Conservation (phyloP, 352 stramenopile species). For the Peronospora belbahrii region DNA sequence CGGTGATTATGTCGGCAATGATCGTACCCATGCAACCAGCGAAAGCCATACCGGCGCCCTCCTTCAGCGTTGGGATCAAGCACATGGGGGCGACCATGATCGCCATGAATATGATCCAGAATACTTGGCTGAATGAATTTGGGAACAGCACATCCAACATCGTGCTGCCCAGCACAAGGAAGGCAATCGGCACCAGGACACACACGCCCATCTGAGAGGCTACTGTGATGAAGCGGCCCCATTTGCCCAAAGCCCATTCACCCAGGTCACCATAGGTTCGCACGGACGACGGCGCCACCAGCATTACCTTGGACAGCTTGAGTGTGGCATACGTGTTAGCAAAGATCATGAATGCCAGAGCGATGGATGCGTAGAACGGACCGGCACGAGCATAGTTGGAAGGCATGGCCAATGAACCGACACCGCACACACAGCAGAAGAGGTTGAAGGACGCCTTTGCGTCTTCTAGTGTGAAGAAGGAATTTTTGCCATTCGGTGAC, state of each 20-base stretch:
- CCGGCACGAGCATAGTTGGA: constrained; percentile 43
- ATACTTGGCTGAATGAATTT: constrained; percentile 23
- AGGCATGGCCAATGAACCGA: constrained; percentile 50
- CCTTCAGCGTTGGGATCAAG: constrained; percentile 43
- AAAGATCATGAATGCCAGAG: constrained; percentile 45
- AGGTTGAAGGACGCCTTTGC: background rate
- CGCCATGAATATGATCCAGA: constrained; percentile 52
- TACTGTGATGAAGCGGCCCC: constrained; percentile 25
- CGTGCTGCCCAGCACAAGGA: constrained; percentile 40
- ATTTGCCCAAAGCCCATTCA: constrained; percentile 37
- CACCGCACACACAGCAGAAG: constrained; percentile 43
- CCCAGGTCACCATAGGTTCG: constrained; percentile 43
- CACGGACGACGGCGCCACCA: constrained; percentile 37
- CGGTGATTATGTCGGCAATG: constrained; percentile 36
- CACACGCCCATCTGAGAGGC: constrained; percentile 35
- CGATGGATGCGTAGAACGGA: constrained; percentile 21
- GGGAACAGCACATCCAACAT: constrained; percentile 33
- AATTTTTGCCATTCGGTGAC: background rate
- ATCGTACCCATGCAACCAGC: constrained; percentile 40
- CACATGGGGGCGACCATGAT: constrained; percentile 34
- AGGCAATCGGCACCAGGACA: constrained; percentile 31
- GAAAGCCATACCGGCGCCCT: constrained; percentile 28
- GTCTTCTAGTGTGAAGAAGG: background rate
- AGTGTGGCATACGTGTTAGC: constrained; percentile 46
- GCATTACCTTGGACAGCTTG: constrained; percentile 40